phyloP scores from a whole-genome alignment of 2,329 filamentous ascomycete species.

The Cyclaneusma minus region DNA sequence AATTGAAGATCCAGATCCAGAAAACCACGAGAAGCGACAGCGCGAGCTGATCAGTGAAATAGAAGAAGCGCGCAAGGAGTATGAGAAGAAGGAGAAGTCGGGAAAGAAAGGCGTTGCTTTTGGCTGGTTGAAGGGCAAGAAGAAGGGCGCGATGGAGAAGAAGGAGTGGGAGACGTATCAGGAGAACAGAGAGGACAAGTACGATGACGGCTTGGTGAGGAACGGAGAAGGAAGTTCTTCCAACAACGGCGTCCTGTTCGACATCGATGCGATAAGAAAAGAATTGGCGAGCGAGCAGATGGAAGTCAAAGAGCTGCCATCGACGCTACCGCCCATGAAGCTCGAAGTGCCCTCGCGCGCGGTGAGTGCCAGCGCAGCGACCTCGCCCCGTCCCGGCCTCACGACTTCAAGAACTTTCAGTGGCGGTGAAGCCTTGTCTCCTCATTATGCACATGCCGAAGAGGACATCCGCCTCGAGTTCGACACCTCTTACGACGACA shows the following conservation, averaged over 20 bases:
- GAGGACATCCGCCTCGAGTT: conserved; percentile 56
- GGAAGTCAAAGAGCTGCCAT: conserved; percentile 67
- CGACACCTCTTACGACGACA: conserved; percentile 40
- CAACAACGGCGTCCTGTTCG: conserved; percentile 57
- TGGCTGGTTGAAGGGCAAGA: conserved; percentile 70
- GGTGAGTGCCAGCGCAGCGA: conserved; percentile 10
- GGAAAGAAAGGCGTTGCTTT: conserved; percentile 42
- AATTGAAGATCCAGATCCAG: conserved; percentile 93
- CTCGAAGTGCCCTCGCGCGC: too few species aligned
- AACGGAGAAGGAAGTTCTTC: conserved; percentile 13
- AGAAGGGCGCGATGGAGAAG: conserved; percentile 53
- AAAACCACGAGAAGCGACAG: conserved; percentile 77
- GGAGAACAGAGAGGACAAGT: conserved; percentile 42
- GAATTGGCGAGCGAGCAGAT: conserved; percentile 47
- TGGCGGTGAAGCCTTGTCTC: conserved; percentile 4
- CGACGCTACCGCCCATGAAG: conserved; percentile 81
- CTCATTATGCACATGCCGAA: conserved; percentile 17
- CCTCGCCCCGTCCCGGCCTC: too few species aligned
- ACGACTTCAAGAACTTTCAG: too few species aligned
- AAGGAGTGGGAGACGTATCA: conserved; percentile 94
- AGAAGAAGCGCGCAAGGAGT: conserved; percentile 76
- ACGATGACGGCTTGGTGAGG: conserved; percentile 1
- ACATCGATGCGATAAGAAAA: conserved; percentile 84
- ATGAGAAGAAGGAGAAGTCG: conserved; percentile 66
- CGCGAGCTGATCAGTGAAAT: conserved; percentile 92